A percentile compares a stretch with the other conserved stretches of the same genome.
These are phyloP conservation scores for Batrachochytrium dendrobatidis DNA, from an alignment of 371 early-diverging fungal species.

Conservation along the genomic window DNA sequence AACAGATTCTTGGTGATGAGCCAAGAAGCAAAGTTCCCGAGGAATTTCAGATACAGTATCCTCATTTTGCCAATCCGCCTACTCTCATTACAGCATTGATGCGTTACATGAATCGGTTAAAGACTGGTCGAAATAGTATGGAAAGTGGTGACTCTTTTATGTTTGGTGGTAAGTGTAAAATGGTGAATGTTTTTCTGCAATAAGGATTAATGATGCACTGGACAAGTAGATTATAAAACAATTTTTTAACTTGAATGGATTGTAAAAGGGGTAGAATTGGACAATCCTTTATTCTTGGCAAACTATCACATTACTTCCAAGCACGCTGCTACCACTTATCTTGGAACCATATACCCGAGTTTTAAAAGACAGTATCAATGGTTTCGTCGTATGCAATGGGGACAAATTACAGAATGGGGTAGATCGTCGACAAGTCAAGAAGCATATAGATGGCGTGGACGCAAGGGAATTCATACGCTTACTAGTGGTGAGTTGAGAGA, in stretches of 20 bases:
- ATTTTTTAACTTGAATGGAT: too few species aligned
- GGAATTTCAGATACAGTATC: slow-evolving; percentile 89
- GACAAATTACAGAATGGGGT: slow-evolving; percentile 54
- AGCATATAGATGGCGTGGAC: slow-evolving; percentile 89
- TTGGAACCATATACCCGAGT: slow-evolving; percentile 57
- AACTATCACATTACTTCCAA: slow-evolving; percentile 44
- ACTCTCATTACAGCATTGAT: slow-evolving; percentile 69
- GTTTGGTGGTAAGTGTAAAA: not conserved
- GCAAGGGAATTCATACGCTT: slow-evolving; percentile 74
- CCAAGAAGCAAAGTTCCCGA: slow-evolving; percentile 80
- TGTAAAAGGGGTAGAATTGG: not conserved
- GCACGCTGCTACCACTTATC: slow-evolving; percentile 46
- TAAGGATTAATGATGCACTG: slow-evolving; percentile 4
- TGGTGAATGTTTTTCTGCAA: slow-evolving; percentile 9
- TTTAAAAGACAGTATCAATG: slow-evolving; percentile 68
- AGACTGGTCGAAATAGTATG: slow-evolving; percentile 23
- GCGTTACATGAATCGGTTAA: slow-evolving; percentile 42
- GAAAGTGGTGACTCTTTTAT: not conserved
- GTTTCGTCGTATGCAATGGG: slow-evolving; percentile 75
- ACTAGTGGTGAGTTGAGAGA: slow-evolving; percentile 64
- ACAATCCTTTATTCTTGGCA: slow-evolving; percentile 24
- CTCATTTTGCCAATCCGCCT: slow-evolving; percentile 91
- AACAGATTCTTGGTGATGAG: slow-evolving; percentile 91
- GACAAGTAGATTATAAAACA: not conserved
- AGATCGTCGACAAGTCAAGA: slow-evolving; percentile 39